Base-by-base conservation (phyloP, 2,329 filamentous ascomycete genomes). In the Microascus cirrosus region DNA sequence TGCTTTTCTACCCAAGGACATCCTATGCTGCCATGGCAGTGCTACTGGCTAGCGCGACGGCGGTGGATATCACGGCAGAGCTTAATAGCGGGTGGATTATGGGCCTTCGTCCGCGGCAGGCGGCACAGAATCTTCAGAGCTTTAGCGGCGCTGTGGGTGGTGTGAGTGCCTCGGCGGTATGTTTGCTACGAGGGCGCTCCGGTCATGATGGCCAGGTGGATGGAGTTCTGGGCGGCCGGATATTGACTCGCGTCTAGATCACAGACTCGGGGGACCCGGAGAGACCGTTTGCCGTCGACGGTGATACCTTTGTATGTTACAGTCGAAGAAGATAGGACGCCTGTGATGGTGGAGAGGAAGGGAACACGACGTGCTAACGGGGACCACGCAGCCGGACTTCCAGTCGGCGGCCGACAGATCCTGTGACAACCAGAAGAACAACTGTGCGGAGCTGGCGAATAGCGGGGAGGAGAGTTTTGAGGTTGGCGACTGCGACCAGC, bases 391-490 rank as follows among this genome's bases (percentile, higher is more conserved):
- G 75, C 63, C 67, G 58, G 71, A 76, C 64, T 79, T 74, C 63
- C 35, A 63, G 25, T 67, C 69, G 11, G 77, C 77, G 0, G 69
- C 71, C 6, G 68, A 71, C 57, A 68, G 74, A 24, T 70, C 74
- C 1, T 80, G 77, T 66, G 74, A 77, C 62, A 74, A 74, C 62
- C 77, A 80, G 64, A 73, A 76, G 64, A 78, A 80, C 61, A 65
- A 64, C 20, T 80, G 77, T 59, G 71, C 73, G n/a, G 60, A 73
- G 25, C 55, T 66, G 22, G 74, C 74, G 36, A 78, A 79, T 61
- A 67, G 64, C 50, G 61, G 63, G 55, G 58, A 66, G 54, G 32
- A 60, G 52, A 59, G 60, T 25, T 72, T 77, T 57, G 60, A 62
- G 7, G 77, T 79, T 1, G 60, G 65, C 35, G 72, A 77, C 32